A percentile compares a stretch with the other conserved stretches of the same genome.
These are phyloP conservation scores for Kwoniella botswanensis DNA, from an alignment of 768 basidiomycete genomes.

Conservation along the genomic window DNA sequence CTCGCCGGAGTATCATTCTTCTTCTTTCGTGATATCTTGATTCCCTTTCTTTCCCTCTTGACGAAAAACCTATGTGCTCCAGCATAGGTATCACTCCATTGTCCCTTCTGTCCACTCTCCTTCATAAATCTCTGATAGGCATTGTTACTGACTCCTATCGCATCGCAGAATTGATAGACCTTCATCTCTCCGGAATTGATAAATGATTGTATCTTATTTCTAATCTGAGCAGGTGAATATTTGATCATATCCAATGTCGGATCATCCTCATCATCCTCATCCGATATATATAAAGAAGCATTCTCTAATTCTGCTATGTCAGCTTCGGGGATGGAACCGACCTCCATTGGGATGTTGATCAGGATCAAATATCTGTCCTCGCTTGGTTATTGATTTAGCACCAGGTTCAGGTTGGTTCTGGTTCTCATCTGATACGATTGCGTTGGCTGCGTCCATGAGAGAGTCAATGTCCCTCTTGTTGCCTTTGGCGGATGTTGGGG, in stretches of 20 bases:
- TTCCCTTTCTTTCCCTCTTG: neutral
- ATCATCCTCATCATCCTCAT: neutral
- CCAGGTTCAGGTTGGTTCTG: neutral
- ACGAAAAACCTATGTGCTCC: constrained; percentile 1
- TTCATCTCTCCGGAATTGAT: constrained; percentile 5
- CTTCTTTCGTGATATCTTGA: neutral
- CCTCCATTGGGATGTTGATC: neutral
- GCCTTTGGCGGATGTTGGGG: neutral
- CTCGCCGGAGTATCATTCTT: neutral
- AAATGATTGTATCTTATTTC: constrained; percentile 5
- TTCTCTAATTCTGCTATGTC: neutral
- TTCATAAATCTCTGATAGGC: neutral
- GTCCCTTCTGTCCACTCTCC: neutral
- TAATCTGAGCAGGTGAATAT: neutral
- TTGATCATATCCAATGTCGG: neutral
- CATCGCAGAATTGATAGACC: neutral
- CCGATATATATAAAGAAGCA: neutral
- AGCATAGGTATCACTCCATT: constrained; percentile 5
- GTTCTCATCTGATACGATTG: neutral
- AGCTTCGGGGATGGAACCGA: neutral
- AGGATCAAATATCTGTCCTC: neutral
- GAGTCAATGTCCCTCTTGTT: neutral
- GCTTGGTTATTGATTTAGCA: neutral
- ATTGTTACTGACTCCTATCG: neutral
- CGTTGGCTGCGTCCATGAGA: neutral